Base-by-base conservation (phyloP, 78 protist species). In the Reticulomyxa filosa region DNA sequence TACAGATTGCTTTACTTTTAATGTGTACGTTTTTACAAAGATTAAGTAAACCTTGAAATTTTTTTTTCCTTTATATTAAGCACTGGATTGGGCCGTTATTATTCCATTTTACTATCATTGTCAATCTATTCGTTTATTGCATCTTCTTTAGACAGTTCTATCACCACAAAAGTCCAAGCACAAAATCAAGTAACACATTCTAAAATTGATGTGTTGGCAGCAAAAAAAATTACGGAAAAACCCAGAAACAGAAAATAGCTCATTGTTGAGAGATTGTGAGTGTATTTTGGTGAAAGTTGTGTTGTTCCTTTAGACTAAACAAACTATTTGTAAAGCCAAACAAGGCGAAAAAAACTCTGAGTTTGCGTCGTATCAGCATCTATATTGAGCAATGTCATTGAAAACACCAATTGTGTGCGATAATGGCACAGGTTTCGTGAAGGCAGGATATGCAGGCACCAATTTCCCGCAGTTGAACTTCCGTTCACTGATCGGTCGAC, bases 401-500 rank as follows among this genome's bases (percentile, higher is more conserved):
- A 23, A 36, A 53, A 72, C 75, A 29, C 78, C 74, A 3, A 69
- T 91, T 22, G 97, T 91, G n/a, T 78, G 83, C 70, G 97, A 88
- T 75, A 91, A 88, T 39, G 96, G 96, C 48, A 84, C 94, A 0
- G 98, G 98, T 77, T 92, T 89, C 48, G 92, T 91, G 68, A 92
- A 94, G 76, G 83, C 90, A 76, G 99, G 99, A 26, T 94, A 72
- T 37, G 97, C 97, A 11, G 96, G 94, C 26, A 70, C 80, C 27
- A 87, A 92, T 78, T 92, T 92, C 85, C 99, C 99, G 29, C 17
- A 74, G 26, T 77, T 78, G 33, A 72, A 79, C 46, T 94, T 94
- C 85, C 99, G 95, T 29, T 81, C 93, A 7, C 76, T 92, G 82
- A 90, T 94, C 38, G 99, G 99, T 13, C 75, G 96, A 30, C 99